Evolutionary conservation across 1,284 basidiomycete genomes (phyloP), one percentile per base, ranked within the genome.

Genomic region (Cryptococcus sp.): DNA sequence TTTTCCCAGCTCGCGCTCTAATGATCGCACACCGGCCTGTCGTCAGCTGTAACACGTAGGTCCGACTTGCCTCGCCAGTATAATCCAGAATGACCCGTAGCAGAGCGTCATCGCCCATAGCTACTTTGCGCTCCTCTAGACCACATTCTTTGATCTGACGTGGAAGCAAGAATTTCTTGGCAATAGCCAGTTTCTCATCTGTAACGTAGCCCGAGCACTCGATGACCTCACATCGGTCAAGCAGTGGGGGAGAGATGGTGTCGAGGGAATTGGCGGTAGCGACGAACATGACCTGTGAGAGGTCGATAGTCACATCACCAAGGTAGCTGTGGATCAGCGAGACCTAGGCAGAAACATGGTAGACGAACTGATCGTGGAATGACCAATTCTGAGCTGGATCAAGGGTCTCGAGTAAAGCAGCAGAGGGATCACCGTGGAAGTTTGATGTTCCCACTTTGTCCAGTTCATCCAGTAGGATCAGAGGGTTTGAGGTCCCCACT

Each of bases 341-440:
- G 5, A 11, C n/a, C 31, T 50, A 45, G 40, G 11, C 21, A 7
- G 39, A 23, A 9, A 25, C 24, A 10, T n/a, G 5, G 18, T 19
- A 3, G 13, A 56, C 62, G 48, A 91, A 94, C 67, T 96, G 92
- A 71, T 97, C 94, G 61, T 96, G 79, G 81, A 98, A 98, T 31
- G 84, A 85, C 48, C 85, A 87, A 73, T 98, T 98, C 78, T 98
- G 94, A 67, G 98, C 94, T 0, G 94, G 94, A 73, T 98, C 94
- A 46, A 98, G 79, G 85, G 97, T 94, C 77, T 98, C 94, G 28
- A 98, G 79, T 50, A 98, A 74, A 0, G 94, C 94, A 55, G 91
- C 93, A 0, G 89, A 83, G 3, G 94, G 94, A 73, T 98, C 94
- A 1, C 94, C 94, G 63, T 73, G 70, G 50, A 63, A 68, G 48